These are phyloP conservation scores for Alternaria viburni DNA, from an alignment of 2,329 filamentous ascomycete species.

Conservation along the genomic window DNA sequence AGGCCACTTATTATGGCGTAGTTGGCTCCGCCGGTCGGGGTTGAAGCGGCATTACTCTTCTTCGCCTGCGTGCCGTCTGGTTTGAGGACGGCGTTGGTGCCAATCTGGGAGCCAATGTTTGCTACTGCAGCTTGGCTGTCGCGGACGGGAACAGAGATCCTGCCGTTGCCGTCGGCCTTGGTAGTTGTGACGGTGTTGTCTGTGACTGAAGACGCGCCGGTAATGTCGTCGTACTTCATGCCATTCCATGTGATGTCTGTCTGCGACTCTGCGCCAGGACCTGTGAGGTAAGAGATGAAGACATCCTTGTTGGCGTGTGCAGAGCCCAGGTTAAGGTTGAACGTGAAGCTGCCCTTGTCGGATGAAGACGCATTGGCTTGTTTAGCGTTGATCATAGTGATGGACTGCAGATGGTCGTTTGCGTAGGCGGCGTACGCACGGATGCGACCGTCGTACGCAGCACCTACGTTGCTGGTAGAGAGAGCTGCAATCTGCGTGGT, in stretches of 20 bases:
- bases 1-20: constrained; percentile 17
- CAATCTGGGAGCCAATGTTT: constrained; percentile 51
- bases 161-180: constrained; percentile 30
- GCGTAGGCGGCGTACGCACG: constrained; percentile 56
- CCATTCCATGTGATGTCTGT: constrained; percentile 56
- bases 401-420: constrained; percentile 48
- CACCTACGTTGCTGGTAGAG: constrained; percentile 37
- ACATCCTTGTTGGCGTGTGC: constrained; percentile 51
- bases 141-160: constrained; percentile 40
- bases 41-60: constrained; percentile 35
- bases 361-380: constrained; percentile 49
- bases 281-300: constrained; percentile 58
- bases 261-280: constrained; percentile 53
- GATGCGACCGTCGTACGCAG: constrained; percentile 50
- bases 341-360: constrained; percentile 49
- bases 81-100: constrained; percentile 39
- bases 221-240: constrained; percentile 51
- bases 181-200: constrained; percentile 41
- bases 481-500: constrained; percentile 53
- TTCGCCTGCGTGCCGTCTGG: constrained; percentile 32
- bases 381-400: constrained; percentile 57
- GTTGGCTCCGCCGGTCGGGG: constrained; percentile 11
- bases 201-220: constrained; percentile 50
- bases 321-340: constrained; percentile 51
- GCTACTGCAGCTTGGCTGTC: constrained; percentile 57